A percentile compares a stretch with the other conserved stretches of the same genome.
Conservation (phyloP, 352 stramenopile genomes). For the Globisporangium emineosum region DNA sequence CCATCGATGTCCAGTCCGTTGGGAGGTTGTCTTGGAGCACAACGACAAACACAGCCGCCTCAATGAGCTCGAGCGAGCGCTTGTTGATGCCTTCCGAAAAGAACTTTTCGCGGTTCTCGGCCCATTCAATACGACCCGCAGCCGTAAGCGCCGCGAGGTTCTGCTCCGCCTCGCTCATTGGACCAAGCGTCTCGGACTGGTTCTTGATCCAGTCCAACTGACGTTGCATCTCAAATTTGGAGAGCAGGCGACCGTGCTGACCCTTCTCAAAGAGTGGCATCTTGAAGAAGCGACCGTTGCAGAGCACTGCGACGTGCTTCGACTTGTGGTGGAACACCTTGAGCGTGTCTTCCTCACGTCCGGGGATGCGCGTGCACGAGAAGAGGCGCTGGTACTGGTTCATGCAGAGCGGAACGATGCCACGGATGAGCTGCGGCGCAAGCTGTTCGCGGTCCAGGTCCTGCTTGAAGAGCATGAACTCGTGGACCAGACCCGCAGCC, state of each 20-base stretch:
- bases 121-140: slow-evolving; percentile 83
- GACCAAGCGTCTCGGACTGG: slow-evolving; percentile 35
- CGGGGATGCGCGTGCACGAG: slow-evolving; percentile 84
- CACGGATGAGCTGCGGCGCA: slow-evolving; percentile 75
- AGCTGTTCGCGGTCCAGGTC: slow-evolving; percentile 83
- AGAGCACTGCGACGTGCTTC: slow-evolving; percentile 88
- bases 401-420: slow-evolving; percentile 90
- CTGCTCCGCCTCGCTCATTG: slow-evolving; percentile 34
- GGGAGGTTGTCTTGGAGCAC: slow-evolving; percentile 64
- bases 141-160: slow-evolving; percentile 81
- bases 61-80: slow-evolving; percentile 70
- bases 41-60: slow-evolving; percentile 79
- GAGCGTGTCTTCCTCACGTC: slow-evolving; percentile 79
- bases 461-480: slow-evolving; percentile 88
- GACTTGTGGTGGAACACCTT: slow-evolving; percentile 70
- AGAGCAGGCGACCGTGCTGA: slow-evolving; percentile 65
- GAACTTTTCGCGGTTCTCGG: slow-evolving; percentile 84
- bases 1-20: slow-evolving; percentile 61
- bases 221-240: slow-evolving; percentile 77
- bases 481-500: slow-evolving; percentile 63
- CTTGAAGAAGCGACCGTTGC: slow-evolving; percentile 86
- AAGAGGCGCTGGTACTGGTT: slow-evolving; percentile 90
- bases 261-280: slow-evolving; percentile 83
- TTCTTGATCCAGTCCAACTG: slow-evolving; percentile 73
- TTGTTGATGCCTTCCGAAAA: slow-evolving; percentile 89